Evolutionary conservation across 2,329 filamentous ascomycete genomes (phyloP), one percentile per base, ranked within the genome.

Genomic region (Fusarium sp.): DNA sequence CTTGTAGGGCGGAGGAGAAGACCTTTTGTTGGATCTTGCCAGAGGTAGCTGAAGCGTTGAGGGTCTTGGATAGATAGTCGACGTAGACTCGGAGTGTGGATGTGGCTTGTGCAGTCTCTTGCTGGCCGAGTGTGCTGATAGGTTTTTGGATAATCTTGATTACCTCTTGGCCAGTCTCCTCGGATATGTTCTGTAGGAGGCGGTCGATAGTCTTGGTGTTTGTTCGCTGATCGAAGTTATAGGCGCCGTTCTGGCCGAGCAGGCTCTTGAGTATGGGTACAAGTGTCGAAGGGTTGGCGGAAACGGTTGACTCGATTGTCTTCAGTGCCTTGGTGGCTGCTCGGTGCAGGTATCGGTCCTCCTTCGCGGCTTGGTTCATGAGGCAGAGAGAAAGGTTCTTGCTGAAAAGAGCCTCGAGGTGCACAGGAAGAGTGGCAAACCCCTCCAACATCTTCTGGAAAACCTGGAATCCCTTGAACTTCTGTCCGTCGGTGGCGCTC

Each of bases 391-490:
- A 89, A 23, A 98, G 83, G 74, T 97, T 97, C 66, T 90, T 89
- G 74, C 92, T 94, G 77, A 98, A 97, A 1, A 97, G 83, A 11
- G 80, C 84, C 68, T 79, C 84, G 54, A 82, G 87, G 72, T 85
- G 86, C 59, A 70, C 54, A 19, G 75, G 75, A 23, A 78, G 87
- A 77, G 74, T 83, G 31, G 84, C 82, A 11, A 86, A 79, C 6
- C 82, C 82, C 45, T 85, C 81, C 6, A 98, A 81, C 72, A 94
- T 88, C 75, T 91, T 93, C 73, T 91, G 89, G 75, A 98, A 93
- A 4, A 98, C 87, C 74, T 94, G 89, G 80, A 98, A 95, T 0
- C 96, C 96, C 79, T 93, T 94, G 75, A 93, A 93, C 79, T 98
- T 98, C 58, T 97, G 91, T 72, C 94, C 93, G 44, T 94, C 90